Percentiles rank a stretch among this genome's conserved stretches.
These are phyloP conservation scores for Tilletia setariae DNA, from an alignment of 1,284 basidiomycete species.

Conservation along the genomic window DNA sequence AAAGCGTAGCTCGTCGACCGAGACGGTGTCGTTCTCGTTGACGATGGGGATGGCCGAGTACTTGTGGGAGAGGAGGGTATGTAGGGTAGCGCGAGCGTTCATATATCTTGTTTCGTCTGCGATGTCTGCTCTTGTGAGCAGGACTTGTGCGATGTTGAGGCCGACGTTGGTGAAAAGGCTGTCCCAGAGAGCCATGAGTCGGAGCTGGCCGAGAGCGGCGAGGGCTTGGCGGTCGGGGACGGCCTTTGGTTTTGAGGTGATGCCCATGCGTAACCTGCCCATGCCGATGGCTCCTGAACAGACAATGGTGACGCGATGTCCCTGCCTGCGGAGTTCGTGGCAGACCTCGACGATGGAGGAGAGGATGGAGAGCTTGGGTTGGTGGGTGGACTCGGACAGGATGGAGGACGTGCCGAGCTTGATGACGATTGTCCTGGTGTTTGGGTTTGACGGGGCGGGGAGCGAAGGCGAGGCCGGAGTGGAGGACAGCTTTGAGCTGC, in stretches of 20 bases:
- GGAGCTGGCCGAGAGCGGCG: constrained; percentile 92
- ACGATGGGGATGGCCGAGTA: constrained; percentile 52
- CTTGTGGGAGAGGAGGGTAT: constrained; percentile 38
- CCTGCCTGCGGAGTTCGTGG: constrained; percentile 69
- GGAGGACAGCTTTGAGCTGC: background rate
- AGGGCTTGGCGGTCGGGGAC: constrained; percentile 90
- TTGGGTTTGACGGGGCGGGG: background rate
- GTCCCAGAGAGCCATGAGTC: constrained; percentile 94
- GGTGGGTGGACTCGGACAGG: constrained; percentile 41
- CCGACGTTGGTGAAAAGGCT: constrained; percentile 88
- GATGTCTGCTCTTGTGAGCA: constrained; percentile 91
- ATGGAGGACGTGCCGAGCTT: constrained; percentile 54
- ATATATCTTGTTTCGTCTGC: constrained; percentile 64
- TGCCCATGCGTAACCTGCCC: constrained; percentile 83
- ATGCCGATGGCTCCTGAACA: constrained; percentile 95
- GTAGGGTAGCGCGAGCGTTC: constrained; percentile 48
- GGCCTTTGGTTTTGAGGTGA: constrained; percentile 74
- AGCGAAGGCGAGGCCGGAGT: background rate
- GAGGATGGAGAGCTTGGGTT: constrained; percentile 79
- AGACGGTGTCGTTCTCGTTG: constrained; percentile 54
- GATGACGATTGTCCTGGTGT: constrained; percentile 45
- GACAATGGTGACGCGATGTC: constrained; percentile 91
- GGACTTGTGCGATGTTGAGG: constrained; percentile 90
- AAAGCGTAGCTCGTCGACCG: constrained; percentile 83
- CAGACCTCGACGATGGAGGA: constrained; percentile 91